These are phyloP conservation scores for Benincasa hispida DNA, from an alignment of 306 rosid species.

Conservation along the genomic window DNA sequence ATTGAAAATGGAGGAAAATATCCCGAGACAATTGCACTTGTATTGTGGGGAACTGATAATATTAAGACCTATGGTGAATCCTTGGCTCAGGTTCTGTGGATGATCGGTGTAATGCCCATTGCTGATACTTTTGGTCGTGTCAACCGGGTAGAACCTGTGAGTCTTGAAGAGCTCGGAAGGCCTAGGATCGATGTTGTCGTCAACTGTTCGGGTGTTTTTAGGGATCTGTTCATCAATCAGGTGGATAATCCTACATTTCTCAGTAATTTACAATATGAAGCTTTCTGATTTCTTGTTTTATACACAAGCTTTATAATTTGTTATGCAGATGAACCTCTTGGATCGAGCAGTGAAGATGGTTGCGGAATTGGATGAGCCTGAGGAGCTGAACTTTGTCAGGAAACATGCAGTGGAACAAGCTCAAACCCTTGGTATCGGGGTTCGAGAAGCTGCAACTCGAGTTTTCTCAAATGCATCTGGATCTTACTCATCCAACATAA, in stretches of 20 bases:
- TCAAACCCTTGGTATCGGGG: slow-evolving; percentile 60
- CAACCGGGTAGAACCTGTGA: slow-evolving; percentile 66
- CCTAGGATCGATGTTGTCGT: slow-evolving; percentile 97
- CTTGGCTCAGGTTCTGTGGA: slow-evolving; percentile 91
- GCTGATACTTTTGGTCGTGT: slow-evolving; percentile 83
- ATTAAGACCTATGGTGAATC: slow-evolving; percentile 98
- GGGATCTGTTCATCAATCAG: slow-evolving; percentile 99
- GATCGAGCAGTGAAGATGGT: slow-evolving; percentile 98
- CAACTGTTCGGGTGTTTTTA: slow-evolving; percentile 95
- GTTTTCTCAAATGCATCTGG: slow-evolving; percentile 96
- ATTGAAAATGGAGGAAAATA: slow-evolving; percentile 48
- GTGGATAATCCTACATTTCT: slow-evolving; percentile 20
- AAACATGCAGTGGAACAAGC: slow-evolving; percentile 94
- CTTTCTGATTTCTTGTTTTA: not conserved
- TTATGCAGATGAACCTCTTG: slow-evolving; percentile 83
- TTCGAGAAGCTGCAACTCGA: slow-evolving; percentile 96
- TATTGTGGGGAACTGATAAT: slow-evolving; percentile 97
- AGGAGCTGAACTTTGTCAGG: slow-evolving; percentile 61
- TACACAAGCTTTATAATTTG: not conserved
- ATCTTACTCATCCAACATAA: slow-evolving; percentile 90
- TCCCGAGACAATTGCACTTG: slow-evolving; percentile 94
- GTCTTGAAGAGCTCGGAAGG: slow-evolving; percentile 96
- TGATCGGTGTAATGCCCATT: slow-evolving; percentile 83
- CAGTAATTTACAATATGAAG: not conserved
- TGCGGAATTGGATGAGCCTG: slow-evolving; percentile 90